phyloP scores from a whole-genome alignment of 2,329 filamentous ascomycete genomes.

The Dryadomyces sulphureus region DNA sequence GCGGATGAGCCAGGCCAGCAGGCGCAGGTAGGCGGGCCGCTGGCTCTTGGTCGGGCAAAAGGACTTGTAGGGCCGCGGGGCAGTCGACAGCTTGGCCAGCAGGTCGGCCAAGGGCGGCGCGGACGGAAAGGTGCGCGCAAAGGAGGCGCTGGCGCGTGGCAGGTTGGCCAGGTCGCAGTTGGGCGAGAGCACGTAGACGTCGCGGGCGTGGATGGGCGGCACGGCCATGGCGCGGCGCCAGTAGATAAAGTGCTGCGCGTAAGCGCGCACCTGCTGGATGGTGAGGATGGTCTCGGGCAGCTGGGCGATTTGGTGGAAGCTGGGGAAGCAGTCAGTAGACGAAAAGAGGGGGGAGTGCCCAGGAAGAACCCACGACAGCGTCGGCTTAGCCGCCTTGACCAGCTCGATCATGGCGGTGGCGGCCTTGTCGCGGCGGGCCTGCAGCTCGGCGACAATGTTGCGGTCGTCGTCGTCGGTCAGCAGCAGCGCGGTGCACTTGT shows the following conservation, averaged over 20 bases:
- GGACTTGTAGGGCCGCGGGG: conserved; percentile 66
- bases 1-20: conserved; percentile 84
- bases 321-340: conserved; percentile 1
- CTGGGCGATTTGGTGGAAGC: conserved; percentile 54
- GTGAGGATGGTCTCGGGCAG: conserved; percentile 50
- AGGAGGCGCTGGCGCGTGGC: conserved; percentile 52
- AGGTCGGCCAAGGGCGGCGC: conserved; percentile 75
- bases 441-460: conserved; percentile 56
- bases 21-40: conserved; percentile 73
- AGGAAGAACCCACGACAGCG: conserved; percentile 32
- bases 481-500: conserved; percentile 76
- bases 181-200: conserved; percentile 83
- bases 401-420: conserved; percentile 69
- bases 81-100: conserved; percentile 66
- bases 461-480: conserved; percentile 74
- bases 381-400: conserved; percentile 58
- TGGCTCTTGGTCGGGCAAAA: conserved; percentile 82
- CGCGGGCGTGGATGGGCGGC: conserved; percentile 74
- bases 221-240: conserved; percentile 90
- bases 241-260: conserved; percentile 87
- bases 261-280: conserved; percentile 67
- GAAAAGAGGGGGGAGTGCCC: too few relatives aligned
- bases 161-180: conserved; percentile 69
- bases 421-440: conserved; percentile 61
- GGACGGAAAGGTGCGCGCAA: conserved; percentile 67